phyloP scores from a whole-genome alignment of 352 stramenopile species.

The Plasmopara halstedii region DNA sequence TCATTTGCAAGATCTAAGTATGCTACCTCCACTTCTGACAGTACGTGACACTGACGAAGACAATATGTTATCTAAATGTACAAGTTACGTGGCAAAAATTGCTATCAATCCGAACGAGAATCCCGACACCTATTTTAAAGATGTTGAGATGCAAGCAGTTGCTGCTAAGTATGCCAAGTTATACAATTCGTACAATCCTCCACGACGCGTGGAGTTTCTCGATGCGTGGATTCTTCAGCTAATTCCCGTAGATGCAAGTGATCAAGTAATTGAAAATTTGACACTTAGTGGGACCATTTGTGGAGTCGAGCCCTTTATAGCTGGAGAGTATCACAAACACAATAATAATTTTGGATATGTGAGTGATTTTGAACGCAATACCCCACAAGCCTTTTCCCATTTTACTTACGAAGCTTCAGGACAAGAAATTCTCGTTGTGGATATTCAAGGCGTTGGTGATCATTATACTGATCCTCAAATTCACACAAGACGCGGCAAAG shows the following conservation, averaged over 20 bases:
- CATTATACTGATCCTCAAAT: conserved; percentile 96
- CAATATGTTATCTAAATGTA: conserved; percentile 22
- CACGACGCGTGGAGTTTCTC: conserved; percentile 64
- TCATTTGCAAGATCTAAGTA: conserved; percentile 63
- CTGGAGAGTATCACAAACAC: conserved; percentile 76
- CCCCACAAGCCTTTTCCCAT: conserved; percentile 85
- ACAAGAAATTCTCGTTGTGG: conserved; percentile 89
- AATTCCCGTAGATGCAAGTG: conserved; percentile 27
- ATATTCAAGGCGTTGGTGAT: conserved; percentile 93
- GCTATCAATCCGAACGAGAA: conserved; percentile 74
- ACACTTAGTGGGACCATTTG: conserved; percentile 65
- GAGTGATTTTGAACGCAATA: conserved; percentile 72
- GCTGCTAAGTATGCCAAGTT: conserved; percentile 68
- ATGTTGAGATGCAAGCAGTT: conserved; percentile 82
- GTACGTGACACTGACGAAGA: conserved; percentile 9
- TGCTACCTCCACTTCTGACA: conserved; percentile 13
- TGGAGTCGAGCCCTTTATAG: conserved; percentile 71
- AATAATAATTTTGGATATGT: conserved; percentile 84
- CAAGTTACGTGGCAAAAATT: conserved; percentile 71
- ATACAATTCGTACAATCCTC: conserved; percentile 81
- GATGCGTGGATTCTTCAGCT: conserved; percentile 72
- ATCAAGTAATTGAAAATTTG: conserved; percentile 28
- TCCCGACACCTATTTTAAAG: conserved; percentile 76
- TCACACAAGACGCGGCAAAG: conserved; percentile 66
- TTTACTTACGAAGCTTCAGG: conserved; percentile 89